Percentiles rank a stretch among this genome's conserved stretches.
phyloP scores from a whole-genome alignment of 176 grass and related monocot genomes.

The Triticum urartu region DNA sequence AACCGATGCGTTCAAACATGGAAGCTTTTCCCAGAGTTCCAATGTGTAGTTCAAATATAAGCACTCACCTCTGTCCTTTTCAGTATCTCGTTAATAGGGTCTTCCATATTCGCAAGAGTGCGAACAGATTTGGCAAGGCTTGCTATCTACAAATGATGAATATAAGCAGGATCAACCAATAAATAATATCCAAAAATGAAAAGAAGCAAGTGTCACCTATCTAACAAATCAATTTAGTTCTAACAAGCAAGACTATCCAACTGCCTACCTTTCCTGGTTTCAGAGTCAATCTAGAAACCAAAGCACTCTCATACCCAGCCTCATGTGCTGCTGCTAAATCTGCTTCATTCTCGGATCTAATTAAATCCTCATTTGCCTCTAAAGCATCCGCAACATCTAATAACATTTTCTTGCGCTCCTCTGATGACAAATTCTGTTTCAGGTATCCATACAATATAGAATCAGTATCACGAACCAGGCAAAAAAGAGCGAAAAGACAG shows the following conservation, averaged over 20 bases:
- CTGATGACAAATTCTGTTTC: constrained; percentile 74
- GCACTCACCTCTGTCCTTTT: constrained; percentile 72
- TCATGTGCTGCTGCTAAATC: constrained; percentile 72
- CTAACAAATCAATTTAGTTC: neutral
- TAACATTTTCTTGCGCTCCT: constrained; percentile 83
- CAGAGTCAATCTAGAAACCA: constrained; percentile 80
- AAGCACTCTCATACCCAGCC: constrained; percentile 73
- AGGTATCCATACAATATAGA: neutral
- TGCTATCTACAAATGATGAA: constrained; percentile 61
- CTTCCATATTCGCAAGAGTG: constrained; percentile 87
- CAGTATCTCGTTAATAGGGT: constrained; percentile 78
- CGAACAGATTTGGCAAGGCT: constrained; percentile 82
- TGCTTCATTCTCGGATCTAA: constrained; percentile 82
- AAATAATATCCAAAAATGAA: constrained; percentile 15
- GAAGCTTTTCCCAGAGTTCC: constrained; percentile 7
- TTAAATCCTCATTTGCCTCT: constrained; percentile 65
- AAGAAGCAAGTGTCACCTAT: neutral
- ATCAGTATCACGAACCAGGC: neutral
- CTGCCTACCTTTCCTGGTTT: constrained; percentile 73
- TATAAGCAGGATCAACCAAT: constrained; percentile 1
- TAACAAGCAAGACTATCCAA: neutral
- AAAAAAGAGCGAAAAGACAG: neutral
- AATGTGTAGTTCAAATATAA: neutral
- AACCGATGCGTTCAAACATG: constrained; percentile 10
- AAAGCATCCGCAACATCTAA: constrained; percentile 83